phyloP scores from a whole-genome alignment of 2,329 filamentous ascomycete species.

The Gliomastix tumulicola region DNA sequence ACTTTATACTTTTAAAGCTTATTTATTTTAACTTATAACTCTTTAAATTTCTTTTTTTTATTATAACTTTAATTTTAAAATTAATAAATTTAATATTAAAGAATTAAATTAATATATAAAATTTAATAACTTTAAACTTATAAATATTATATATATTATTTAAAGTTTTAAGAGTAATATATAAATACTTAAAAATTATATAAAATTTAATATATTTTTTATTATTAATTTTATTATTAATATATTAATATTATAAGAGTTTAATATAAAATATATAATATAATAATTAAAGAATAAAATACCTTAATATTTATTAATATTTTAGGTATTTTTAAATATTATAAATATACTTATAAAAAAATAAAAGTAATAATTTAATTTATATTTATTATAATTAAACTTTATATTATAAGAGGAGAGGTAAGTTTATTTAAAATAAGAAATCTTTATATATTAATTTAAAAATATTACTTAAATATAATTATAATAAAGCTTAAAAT shows the following conservation, averaged over 20 bases:
- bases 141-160: slow-evolving; percentile 1
- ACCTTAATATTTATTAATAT: slow-evolving; percentile 1
- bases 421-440: no score
- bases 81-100: slow-evolving; percentile 2
- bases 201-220: neutral
- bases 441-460: neutral
- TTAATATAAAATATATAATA: no score
- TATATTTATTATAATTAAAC: no score
- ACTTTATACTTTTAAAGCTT: slow-evolving; percentile 1
- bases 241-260: no score
- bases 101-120: slow-evolving; percentile 1
- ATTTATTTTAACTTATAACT: neutral
- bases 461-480: slow-evolving; percentile 1
- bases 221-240: no score
- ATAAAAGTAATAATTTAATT: no score
- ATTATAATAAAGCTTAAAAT: neutral
- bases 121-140: slow-evolving; percentile 1
- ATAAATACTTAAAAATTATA: slow-evolving; percentile 1
- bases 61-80: slow-evolving; percentile 1
- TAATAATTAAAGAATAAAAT: no score
- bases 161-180: neutral
- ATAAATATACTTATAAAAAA: neutral
- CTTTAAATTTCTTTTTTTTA: no score
- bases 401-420: no score
- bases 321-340: slow-evolving; percentile 1